Evolutionary conservation across 176 grass and related monocot genomes (phyloP), one percentile per base, ranked within the genome.

Genomic region (Microstegium vimineum): DNA sequence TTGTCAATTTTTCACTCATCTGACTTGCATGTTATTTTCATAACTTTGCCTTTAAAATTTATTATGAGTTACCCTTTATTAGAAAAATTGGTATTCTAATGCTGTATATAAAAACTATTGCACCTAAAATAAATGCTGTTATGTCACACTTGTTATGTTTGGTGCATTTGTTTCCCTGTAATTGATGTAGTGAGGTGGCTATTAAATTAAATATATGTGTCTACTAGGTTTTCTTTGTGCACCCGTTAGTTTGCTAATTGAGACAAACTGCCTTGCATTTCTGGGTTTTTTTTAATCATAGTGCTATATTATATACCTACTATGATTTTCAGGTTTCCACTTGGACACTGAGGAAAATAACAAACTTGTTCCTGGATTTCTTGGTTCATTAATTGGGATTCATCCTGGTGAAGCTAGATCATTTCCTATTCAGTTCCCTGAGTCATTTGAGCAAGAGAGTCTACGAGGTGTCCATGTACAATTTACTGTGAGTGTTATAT

Each of bases 341-440:
- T 90, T 98, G 95, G 96, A 95, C 82, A 98, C 96, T 8, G 92
- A 95, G 89, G 90, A 98, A 86, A 90, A 73, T 77, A 81, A 79
- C 64, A 93, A 76, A 30, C 84, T 98, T 77, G 82, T 95, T 82
- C 89, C 93, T 77, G 96, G 96, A 62, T 95, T 98, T 86, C 86
- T 98, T 84, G 83, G 88, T 90, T 88, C 96, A 16, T 89, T 98
- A 66, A 90, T 93, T 88, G 96, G 96, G 59, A 95, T 98, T 68
- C 85, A 14, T 79, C 90, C 89, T 83, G 96, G 90, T 70, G 92
- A 98, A 77, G 84, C 91, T 80, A 91, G 89, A 87, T 86, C 93
- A 68, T 98, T 98, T 90, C 82, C 87, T 62, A 90, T 98, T 71
- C 90, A 93, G 47, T 98, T 98, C 87, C 93, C 93, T 35, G 89